phyloP scores from a whole-genome alignment of 2,329 filamentous ascomycete genomes.

The Thielaviopsis populi region DNA sequence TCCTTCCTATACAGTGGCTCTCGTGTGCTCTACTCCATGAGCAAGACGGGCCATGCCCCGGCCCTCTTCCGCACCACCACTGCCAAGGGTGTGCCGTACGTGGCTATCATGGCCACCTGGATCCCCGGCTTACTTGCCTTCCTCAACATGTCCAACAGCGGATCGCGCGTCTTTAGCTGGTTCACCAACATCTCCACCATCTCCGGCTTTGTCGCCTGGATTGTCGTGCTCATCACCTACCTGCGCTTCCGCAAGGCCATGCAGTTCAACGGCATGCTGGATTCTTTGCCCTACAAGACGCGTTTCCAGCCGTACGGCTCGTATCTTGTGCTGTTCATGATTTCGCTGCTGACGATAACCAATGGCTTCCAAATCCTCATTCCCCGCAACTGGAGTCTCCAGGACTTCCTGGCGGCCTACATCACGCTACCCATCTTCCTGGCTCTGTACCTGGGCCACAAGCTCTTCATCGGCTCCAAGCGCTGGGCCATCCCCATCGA shows the following conservation, averaged over 20 bases:
- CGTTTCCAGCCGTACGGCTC: constrained; percentile 47
- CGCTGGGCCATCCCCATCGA: constrained; percentile 27
- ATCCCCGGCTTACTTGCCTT: constrained; percentile 51
- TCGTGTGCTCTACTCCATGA: constrained; percentile 54
- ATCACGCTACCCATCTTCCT: constrained; percentile 48
- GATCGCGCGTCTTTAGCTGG: constrained; percentile 52
- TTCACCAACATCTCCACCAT: constrained; percentile 56
- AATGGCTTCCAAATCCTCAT: constrained; percentile 67
- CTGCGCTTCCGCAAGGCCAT: constrained; percentile 45
- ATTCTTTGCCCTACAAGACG: constrained; percentile 37
- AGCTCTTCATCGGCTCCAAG: constrained; percentile 33
- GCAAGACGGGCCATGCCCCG: constrained; percentile 51
- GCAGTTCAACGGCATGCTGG: constrained; percentile 34
- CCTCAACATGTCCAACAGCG: constrained; percentile 50
- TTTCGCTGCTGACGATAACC: constrained; percentile 50
- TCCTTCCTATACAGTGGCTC: constrained; percentile 52
- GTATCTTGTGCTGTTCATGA: constrained; percentile 41
- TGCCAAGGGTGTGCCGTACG: constrained; percentile 46
- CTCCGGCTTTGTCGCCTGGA: constrained; percentile 45
- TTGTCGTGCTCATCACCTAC: constrained; percentile 43
- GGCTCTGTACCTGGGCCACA: constrained; percentile 46
- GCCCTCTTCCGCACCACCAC: constrained; percentile 40
- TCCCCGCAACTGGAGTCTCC: constrained; percentile 44
- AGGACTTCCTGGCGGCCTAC: constrained; percentile 50
- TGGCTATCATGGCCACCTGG: constrained; percentile 38